Evolutionary conservation across 805 yeast species (phyloP), one percentile per base, ranked within the genome.

Genomic region (Candida methanosorbosa): DNA sequence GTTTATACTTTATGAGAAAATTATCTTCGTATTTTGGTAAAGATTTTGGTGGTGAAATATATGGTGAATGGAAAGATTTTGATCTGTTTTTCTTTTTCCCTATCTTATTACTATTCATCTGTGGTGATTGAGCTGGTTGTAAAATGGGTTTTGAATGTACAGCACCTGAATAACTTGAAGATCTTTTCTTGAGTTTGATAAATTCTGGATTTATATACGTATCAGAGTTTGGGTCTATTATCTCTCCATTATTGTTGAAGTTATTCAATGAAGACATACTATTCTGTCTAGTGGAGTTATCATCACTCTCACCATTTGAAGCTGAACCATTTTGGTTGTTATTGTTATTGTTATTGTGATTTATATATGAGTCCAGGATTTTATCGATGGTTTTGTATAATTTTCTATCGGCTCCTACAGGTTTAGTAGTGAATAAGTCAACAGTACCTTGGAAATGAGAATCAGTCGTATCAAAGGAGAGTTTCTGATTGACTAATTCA

Each of bases 351-450:
- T 18, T 35, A 40, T 15, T 34, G 33, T 13, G 33, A 19, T 28
- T 45, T 46, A 36, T 53, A 54, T 20, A 55, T 90, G 45, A 13
- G 19, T 31, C 28, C 8, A 31, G 12, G 16, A 23, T 31, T n/a
- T 80, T 76, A 53, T 87, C 97, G 29, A 92, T 77, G 0, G 88
- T 77, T 56, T 86, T 85, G 64, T 83, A 86, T 20, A 90, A 70
- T 57, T 88, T 88, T 46, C 87, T 72, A 57, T 92, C 98, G 1
- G 90, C 71, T 2, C 92, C 85, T 18, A 88, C 85, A 1, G 96
- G 87, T 50, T 90, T 92, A 2, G 98, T 92, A 1, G 97, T 84
- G 52, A 86, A 92, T 32, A 92, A 69, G 52, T 92, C 98, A 54
- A 95, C 80, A 18, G 94, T 87, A 11, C 97, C 97, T 37, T 74